Evolutionary conservation across 352 stramenopile genomes (phyloP), one percentile per base, ranked within the genome.

Genomic region (Globisporangium nodosum): DNA sequence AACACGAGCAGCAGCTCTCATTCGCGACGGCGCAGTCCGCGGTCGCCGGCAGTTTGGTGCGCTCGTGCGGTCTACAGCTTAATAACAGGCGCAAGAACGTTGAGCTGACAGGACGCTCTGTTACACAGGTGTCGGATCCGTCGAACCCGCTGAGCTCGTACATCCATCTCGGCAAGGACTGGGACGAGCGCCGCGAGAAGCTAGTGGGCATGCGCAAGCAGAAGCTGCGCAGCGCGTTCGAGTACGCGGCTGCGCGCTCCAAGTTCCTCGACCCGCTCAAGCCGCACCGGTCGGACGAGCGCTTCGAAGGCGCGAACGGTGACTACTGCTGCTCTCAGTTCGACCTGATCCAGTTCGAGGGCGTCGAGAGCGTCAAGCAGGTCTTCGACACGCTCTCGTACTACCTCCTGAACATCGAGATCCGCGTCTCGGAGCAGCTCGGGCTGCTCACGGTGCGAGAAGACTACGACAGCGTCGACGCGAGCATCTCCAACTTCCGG

Each of bases 371-470:
- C 1, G 72, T 74, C 3, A 62, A 69, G 40, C 58, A 64, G 8
- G 56, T 85, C 13, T 81, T 70, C 53, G 68, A 80, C 16, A 58
- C 60, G 2, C 33, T 82, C 16, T 21, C 69, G 21, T 56, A 42
- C 18, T 80, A 78, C 45, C 8, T 80, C 18, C 50, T 61, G 31
- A 70, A 78, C 43, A 67, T 81, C 21, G 70, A 84, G 58, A 79
- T 79, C 61, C 71, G 48, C 20, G 65, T 81, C 27, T 71, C 66
- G 11, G 69, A 79, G 39, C 63, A 65, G 31, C 63, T 80, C 30
- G 72, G 71, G 31, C 50, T 71, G 49, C 64, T 78, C 37, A 81
- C 68, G 0, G 58, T 81, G 18, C 67, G 74, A 9, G 74, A 85
- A 21, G 68, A 81, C 45, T 57, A 65, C 20, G 63, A 70, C 46